Evolutionary conservation across 2,329 filamentous ascomycete genomes (phyloP), one percentile per base, ranked within the genome.

Genomic region (Colletotrichum incanum): DNA sequence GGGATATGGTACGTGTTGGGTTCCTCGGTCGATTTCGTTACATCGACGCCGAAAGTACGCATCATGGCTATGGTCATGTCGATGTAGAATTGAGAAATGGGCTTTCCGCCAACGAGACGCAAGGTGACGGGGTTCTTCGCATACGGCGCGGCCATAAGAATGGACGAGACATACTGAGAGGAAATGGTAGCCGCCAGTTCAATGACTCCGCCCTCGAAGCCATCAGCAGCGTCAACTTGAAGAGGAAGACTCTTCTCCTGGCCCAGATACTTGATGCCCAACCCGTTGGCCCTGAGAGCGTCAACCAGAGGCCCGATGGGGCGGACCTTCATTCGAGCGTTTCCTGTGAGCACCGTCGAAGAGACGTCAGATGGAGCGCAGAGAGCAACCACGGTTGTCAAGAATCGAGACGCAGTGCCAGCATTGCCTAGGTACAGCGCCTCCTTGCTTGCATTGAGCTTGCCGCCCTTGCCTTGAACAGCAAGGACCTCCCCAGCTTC

Each of bases 1-100:
- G 96, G 96, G 68, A 99, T 97, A 80, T 97, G 92, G 83, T 99
- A 99, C 6, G 96, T 98, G 80, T 98, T 93, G 56, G 92, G 89
- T 77, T 98, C 95, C 3, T 90, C 92, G 41, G 89, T 82, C 11
- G 95, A 97, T 76, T 90, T 91, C 73, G 91, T 87, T 16, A 98
- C 96, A 49, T 91, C 82, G 50, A 99, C 90, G 61, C 96, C 96
- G 78, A 99, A 99, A 2, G 93, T 89, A 66, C 89, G 89, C 96
- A 99, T 99, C 96, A 99, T 99, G 20, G 95, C 90, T 65, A 97
- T 95, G 2, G 96, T 99, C 96, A 99, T 98, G 80, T 99, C 95
- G 78, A 99, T 98, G 81, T 99, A 99, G 2, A 92, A 91, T 80
- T 98, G 95, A 1, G 96, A 98, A 75, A 99, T 98, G 54, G 96